Conservation (phyloP, 2,329 filamentous ascomycete genomes). For the Endocalyx cinctus region DNA sequence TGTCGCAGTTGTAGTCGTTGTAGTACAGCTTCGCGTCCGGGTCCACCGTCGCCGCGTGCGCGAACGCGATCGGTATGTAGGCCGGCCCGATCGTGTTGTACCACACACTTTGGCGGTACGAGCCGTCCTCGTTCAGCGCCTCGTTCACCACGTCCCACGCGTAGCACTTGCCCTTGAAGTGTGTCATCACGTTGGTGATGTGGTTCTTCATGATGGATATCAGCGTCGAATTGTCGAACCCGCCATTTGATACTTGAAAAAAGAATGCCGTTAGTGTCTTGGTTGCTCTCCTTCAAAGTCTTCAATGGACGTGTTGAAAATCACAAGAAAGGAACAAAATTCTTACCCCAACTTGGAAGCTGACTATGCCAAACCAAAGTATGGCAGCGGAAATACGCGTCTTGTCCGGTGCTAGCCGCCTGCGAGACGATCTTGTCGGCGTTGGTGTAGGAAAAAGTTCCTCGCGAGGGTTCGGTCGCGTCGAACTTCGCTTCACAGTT, state of each 20-base stretch:
- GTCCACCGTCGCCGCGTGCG: slow-evolving; percentile 41
- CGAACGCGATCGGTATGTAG: slow-evolving; percentile 51
- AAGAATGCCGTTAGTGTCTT: not conserved
- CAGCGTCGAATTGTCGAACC: slow-evolving; percentile 31
- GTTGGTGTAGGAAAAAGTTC: slow-evolving; percentile 4
- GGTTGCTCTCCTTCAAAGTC: not conserved
- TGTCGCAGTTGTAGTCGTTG: slow-evolving; percentile 56
- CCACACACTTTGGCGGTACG: slow-evolving; percentile 43
- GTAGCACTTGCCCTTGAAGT: slow-evolving; percentile 46
- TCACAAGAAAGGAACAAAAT: not conserved
- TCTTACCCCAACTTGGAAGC: slow-evolving; percentile 44
- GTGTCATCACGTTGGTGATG: slow-evolving; percentile 40
- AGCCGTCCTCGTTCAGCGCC: slow-evolving; percentile 51
- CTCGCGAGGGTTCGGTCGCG: slow-evolving; percentile 1
- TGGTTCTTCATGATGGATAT: slow-evolving; percentile 47
- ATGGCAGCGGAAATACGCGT: slow-evolving; percentile 45
- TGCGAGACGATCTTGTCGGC: slow-evolving; percentile 32
- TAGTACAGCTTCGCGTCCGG: slow-evolving; percentile 52
- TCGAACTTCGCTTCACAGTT: slow-evolving; percentile 1
- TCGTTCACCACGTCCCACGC: slow-evolving; percentile 58
- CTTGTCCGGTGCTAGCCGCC: slow-evolving; percentile 27
- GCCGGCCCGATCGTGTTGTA: slow-evolving; percentile 45
- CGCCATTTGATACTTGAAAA: not conserved
- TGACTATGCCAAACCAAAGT: slow-evolving; percentile 25
- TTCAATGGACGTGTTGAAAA: not conserved